Base-by-base conservation (phyloP, 495 filamentous ascomycete genomes). In the Lepraria neglecta region DNA sequence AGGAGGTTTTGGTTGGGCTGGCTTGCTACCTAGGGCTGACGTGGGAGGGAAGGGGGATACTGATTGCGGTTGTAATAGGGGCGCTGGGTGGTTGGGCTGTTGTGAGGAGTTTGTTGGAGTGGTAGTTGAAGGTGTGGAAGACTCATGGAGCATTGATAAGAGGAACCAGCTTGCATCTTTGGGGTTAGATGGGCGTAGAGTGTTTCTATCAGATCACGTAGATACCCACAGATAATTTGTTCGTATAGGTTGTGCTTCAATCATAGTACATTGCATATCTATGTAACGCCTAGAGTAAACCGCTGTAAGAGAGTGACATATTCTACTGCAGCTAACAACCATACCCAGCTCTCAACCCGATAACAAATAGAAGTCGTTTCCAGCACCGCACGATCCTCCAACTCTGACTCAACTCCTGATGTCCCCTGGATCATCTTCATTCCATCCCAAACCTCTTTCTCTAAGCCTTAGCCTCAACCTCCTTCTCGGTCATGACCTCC, bases 1-100 rank as follows among this genome's bases (percentile, higher is more conserved):
- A 76, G 62, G 84, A 87, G 69, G 52, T 84, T n/a, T 63, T 80
- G n/a, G 80, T 85, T 11, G 84, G 84, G 45, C 62, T 78, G 17
- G 57, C 77, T 30, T 77, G 82, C 10, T 86, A 84, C 73, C 64
- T 87, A 35, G 75, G 70, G 0, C 66, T 80, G 68, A 87, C 84
- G n/a, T 79, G 80, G 80, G 82, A 85, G 69, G 84, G 84, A 10
- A 78, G 76, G 35, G 71, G 73, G 33, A 62, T 82, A 57, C 45
- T 84, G 58, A 61, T 84, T 48, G 78, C 74, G 10, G 67, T 74
- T 19, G 44, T 70, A 17, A 52, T 80, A 21, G 78, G 77, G 6
- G 56, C 76, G 17, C 17, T 78, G 1, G 77, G 78, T 12, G 77
- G 72, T 45, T 81, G 79, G 77, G 43, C 43, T 15, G 35, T 67